Evolutionary conservation across 2,329 filamentous ascomycete genomes (phyloP).

Genomic region (Penicillium sp.): DNA sequence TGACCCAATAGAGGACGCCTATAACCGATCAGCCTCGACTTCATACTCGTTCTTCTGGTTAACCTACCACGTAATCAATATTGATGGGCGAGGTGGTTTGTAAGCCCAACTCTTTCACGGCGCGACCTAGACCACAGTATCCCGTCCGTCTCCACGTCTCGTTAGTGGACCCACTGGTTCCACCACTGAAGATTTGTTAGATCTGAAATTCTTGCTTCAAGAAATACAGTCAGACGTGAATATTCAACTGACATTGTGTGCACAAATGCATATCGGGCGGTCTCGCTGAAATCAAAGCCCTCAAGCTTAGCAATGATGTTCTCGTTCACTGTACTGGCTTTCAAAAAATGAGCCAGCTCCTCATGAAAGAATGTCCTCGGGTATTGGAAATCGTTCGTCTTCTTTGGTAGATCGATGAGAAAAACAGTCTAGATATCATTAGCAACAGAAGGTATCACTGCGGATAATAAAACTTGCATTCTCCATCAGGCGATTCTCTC

Average conservation of each 20-base stretch:
- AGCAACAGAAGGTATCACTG: not conserved
- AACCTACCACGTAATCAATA: constrained; percentile 70
- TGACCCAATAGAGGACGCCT: constrained; percentile 80
- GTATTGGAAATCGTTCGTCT: constrained; percentile 24
- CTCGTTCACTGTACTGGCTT: constrained; percentile 64
- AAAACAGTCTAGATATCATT: constrained; percentile 63
- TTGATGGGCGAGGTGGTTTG: constrained; percentile 57
- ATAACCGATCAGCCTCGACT: constrained; percentile 12
- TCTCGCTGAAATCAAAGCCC: constrained; percentile 80
- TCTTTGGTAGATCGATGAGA: constrained; percentile 80
- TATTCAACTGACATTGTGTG: constrained; percentile 71
- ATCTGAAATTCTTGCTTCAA: not conserved
- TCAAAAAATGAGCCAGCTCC: constrained; percentile 71
- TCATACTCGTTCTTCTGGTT: not conserved
- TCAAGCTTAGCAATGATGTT: constrained; percentile 67
- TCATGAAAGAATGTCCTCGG: constrained; percentile 61
- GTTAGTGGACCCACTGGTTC: constrained; percentile 41
- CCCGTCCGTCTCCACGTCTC: constrained; percentile 59
- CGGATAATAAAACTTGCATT: constrained; percentile 58
- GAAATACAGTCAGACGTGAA: not conserved
- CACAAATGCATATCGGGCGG: constrained; percentile 73
- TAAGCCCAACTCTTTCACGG: constrained; percentile 66
- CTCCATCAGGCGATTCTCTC: constrained; percentile 74
- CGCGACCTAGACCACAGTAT: constrained; percentile 70
- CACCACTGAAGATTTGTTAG: constrained; percentile 49